Percentiles rank a stretch among this genome's conserved stretches.
Conservation (phyloP, 2,329 filamentous ascomycete species). For the Cadophora luteo-olivacea region DNA sequence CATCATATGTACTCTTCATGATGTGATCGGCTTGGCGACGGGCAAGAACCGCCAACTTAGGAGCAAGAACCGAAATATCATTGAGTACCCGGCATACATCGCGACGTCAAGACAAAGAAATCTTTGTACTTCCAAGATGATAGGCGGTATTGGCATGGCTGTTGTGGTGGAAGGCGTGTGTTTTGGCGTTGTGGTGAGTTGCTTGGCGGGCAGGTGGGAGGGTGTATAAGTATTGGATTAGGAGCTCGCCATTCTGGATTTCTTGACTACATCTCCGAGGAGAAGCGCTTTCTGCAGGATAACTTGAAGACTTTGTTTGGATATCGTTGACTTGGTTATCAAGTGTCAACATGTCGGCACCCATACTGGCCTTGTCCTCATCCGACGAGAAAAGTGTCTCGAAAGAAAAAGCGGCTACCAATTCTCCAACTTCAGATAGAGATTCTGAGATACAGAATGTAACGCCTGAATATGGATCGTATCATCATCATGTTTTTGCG, state of each 20-base stretch:
- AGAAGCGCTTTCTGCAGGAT: background rate
- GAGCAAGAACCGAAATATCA: background rate
- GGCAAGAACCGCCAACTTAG: background rate
- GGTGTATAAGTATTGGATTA: background rate
- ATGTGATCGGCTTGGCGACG: conserved; percentile 16
- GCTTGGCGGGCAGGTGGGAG: background rate
- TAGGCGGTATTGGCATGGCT: background rate
- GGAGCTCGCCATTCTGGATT: background rate
- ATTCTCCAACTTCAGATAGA: conserved; percentile 1
- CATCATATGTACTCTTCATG: conserved; percentile 14
- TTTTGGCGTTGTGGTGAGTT: background rate
- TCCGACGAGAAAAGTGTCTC: conserved; percentile 4
- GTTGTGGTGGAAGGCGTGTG: background rate
- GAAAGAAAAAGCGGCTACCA: background rate
- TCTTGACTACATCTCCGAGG: background rate
- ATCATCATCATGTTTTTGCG: conserved; percentile 19
- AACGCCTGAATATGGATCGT: conserved; percentile 19
- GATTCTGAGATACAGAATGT: conserved; percentile 16
- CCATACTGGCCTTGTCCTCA: background rate
- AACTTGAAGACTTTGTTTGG: too few species aligned
- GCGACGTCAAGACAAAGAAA: background rate
- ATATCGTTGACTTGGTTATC: background rate
- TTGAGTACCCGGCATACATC: background rate
- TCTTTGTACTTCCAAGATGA: background rate
- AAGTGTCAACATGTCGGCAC: background rate